phyloP scores from a whole-genome alignment of 2,329 filamentous ascomycete genomes.

The Trichoderma breve region DNA sequence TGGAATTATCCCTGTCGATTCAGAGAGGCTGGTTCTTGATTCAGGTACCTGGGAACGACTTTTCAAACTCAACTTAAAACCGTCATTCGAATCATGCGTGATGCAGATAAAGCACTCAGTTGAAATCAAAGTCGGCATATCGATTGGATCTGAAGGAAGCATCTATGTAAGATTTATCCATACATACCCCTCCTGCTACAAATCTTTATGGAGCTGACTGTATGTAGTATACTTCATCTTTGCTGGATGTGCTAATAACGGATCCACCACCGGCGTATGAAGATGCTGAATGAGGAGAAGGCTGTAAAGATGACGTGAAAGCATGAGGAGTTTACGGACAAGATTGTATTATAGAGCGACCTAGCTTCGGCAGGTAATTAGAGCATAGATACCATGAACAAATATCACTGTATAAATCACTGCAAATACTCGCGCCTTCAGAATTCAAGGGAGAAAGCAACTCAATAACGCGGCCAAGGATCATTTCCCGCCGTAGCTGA shows the following conservation, averaged over 20 bases:
- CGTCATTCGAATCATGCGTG: neutral
- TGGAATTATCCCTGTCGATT: neutral
- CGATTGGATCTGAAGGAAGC: neutral
- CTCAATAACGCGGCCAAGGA: neutral
- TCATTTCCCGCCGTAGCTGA: neutral
- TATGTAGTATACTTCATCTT: neutral
- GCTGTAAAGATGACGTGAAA: too few relatives aligned
- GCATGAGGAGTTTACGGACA: too few relatives aligned
- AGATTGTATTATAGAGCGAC: neutral
- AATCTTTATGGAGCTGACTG: neutral
- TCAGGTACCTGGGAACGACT: neutral
- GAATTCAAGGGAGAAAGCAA: neutral
- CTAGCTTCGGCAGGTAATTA: neutral
- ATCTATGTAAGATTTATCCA: neutral
- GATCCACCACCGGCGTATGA: conserved; percentile 1
- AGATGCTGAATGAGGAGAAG: neutral
- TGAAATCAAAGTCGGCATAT: conserved; percentile 5
- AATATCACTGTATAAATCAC: neutral
- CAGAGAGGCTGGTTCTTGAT: neutral
- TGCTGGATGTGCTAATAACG: neutral
- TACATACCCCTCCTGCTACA: neutral
- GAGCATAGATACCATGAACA: neutral
- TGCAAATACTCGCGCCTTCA: neutral
- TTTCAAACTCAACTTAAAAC: neutral
- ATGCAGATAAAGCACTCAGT: neutral